phyloP scores from a whole-genome alignment of 2,329 filamentous ascomycete genomes.

The Fusarium sp. region DNA sequence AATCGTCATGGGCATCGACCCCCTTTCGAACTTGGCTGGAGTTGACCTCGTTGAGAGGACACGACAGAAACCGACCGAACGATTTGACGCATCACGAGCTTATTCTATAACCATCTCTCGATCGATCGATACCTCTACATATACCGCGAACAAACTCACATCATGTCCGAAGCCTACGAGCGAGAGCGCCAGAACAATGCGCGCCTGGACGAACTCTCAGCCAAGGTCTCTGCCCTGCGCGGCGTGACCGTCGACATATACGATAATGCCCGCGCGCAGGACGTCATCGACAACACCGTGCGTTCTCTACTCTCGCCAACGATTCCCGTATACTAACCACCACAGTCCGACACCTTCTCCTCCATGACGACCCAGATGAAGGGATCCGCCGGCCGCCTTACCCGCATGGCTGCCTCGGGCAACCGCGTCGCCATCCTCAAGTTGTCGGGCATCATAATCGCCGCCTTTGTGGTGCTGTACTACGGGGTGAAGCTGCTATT shows the following conservation, averaged over 20 bases:
- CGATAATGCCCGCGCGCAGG: slow-evolving; percentile 90
- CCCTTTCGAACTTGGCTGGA: slow-evolving; percentile 27
- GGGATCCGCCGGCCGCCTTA: slow-evolving; percentile 83
- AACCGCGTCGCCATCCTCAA: slow-evolving; percentile 94
- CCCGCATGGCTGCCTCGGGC: slow-evolving; percentile 89
- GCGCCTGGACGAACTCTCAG: slow-evolving; percentile 88
- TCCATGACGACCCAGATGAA: slow-evolving; percentile 85
- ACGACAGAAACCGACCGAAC: neutral
- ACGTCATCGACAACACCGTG: slow-evolving; percentile 89
- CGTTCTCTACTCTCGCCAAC: slow-evolving; percentile 39
- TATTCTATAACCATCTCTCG: neutral
- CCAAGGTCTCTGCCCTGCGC: slow-evolving; percentile 91
- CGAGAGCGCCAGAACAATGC: slow-evolving; percentile 93
- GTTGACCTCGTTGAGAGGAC: neutral
- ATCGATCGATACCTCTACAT: neutral
- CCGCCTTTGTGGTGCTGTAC: slow-evolving; percentile 77
- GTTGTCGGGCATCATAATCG: slow-evolving; percentile 84
- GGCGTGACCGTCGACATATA: slow-evolving; percentile 98
- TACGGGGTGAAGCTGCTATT: slow-evolving; percentile 75
- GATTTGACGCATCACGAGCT: neutral
- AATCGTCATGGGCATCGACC: slow-evolving; percentile 28
- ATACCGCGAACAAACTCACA: neutral
- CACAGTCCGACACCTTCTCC: slow-evolving; percentile 88
- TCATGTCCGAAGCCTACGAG: slow-evolving; percentile 82
- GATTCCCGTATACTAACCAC: neutral